Conservation (phyloP, 345 rosid genomes). For the Arabidopsis thaliana region DNA sequence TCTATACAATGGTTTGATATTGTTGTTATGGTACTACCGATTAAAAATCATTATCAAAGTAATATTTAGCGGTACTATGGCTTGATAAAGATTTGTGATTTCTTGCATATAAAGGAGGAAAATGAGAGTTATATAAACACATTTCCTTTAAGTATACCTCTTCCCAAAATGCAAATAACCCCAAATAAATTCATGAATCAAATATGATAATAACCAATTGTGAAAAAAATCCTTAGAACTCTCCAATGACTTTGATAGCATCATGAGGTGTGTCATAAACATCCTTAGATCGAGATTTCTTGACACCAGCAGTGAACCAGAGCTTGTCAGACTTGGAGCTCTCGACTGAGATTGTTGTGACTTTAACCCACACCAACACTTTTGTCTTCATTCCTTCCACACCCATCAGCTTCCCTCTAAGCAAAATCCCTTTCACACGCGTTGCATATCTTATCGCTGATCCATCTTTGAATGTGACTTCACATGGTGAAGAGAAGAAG, state of each 20-base stretch:
- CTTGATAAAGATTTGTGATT: not conserved
- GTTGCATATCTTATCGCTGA: slow-evolving; percentile 80
- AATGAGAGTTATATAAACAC: slow-evolving; percentile 20
- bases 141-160: slow-evolving; percentile 21
- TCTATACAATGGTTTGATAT: not conserved
- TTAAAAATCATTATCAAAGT: not conserved
- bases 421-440: slow-evolving; percentile 78
- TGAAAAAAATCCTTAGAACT: slow-evolving; percentile 54
- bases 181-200: slow-evolving; percentile 33
- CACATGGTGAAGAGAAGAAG: slow-evolving; percentile 75
- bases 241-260: slow-evolving; percentile 70
- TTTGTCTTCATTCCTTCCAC: slow-evolving; percentile 98
- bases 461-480: slow-evolving; percentile 84
- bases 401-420: slow-evolving; percentile 72
- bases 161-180: slow-evolving; percentile 27
- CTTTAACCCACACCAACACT: slow-evolving; percentile 91
- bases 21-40: not conserved
- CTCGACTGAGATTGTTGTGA: slow-evolving; percentile 74
- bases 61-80: not conserved
- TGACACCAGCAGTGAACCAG: slow-evolving; percentile 94
- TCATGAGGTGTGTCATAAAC: slow-evolving; percentile 67
- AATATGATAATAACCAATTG: slow-evolving; percentile 29
- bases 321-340: slow-evolving; percentile 86
- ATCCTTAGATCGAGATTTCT: slow-evolving; percentile 76
- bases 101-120: slow-evolving; percentile 8